Percentiles rank a stretch among this genome's conserved stretches.
Conservation (phyloP, 148 eudicot genomes). For the Heliamphora exappendiculata region DNA sequence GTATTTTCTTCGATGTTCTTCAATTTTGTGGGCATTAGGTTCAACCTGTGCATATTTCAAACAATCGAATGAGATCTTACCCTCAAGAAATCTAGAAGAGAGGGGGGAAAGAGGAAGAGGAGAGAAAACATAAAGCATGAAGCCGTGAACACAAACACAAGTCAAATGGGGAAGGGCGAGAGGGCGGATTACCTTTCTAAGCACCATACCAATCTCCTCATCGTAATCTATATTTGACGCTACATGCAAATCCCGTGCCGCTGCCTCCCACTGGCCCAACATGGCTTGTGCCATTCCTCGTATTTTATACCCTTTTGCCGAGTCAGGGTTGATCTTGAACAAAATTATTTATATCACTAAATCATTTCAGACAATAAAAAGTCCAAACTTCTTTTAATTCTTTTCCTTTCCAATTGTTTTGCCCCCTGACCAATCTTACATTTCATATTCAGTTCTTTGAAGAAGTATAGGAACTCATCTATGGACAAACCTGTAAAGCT, state of each 20-base stretch:
- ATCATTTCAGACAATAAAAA: constrained; percentile 3
- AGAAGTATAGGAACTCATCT: not conserved
- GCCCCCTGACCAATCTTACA: not conserved
- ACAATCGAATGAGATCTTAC: not conserved
- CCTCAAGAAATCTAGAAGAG: not conserved
- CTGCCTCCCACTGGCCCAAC: constrained; percentile 66
- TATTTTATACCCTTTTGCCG: constrained; percentile 61
- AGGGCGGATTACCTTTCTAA: constrained; percentile 38
- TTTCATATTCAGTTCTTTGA: not conserved
- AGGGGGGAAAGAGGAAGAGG: not conserved
- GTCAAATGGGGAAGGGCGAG: not conserved
- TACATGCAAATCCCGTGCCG: constrained; percentile 56
- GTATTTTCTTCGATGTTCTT: constrained; percentile 57
- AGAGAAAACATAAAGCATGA: not conserved
- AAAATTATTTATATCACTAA: not conserved
- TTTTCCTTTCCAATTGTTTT: not conserved
- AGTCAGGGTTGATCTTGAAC: constrained; percentile 61
- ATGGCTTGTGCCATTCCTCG: constrained; percentile 67
- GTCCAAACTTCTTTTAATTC: too few species aligned
- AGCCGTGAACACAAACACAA: not conserved
- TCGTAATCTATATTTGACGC: constrained; percentile 68
- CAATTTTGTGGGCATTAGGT: constrained; percentile 57
- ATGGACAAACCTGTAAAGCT: constrained; percentile 48
- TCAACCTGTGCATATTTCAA: constrained; percentile 47
- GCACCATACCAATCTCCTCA: constrained; percentile 45